Evolutionary conservation across 805 yeast genomes (phyloP), one percentile per base, ranked within the genome.

Genomic region (Candida sakaeoensis): DNA sequence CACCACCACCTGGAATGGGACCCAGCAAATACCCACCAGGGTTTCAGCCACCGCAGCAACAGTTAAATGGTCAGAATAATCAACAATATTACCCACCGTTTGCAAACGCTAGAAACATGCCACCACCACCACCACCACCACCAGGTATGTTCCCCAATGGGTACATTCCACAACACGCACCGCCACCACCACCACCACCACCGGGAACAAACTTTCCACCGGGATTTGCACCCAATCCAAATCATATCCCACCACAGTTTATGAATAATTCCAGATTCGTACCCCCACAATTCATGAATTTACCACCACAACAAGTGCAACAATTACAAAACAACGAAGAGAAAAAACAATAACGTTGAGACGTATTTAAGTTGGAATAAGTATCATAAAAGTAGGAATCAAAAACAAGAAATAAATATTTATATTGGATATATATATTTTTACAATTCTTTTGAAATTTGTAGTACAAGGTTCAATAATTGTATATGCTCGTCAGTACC

Each of bases 401-500:
- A 32, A 32, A 9, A 17, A 32, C 13, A 9, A 5, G n/a, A 21
- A 22, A 31, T 10, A 15, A 18, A 15, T n/a, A 16, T 10, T 10
- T 10, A 32, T 10, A 13, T 32, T 32, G 17, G 15, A 9, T 21
- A 14, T 10, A 14, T 18, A 12, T 14, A 10, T 9, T 6, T 10
- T 27, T 28, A 42, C 8, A 42, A 8, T 13, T 22, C 22, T 28
- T 47, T 48, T 5, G 70, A 46, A 0, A 67, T 44, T 44, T 60
- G 61, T 42, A 68, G 51, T 37, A 60, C 56, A 48, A 88, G 68
- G 50, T 85, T 84, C 48, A 91, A 70, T 16, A 93, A 53, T 51
- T 86, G 95, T 21, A 91, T 65, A 43, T 85, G 87, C 57, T 91
- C 99, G 52, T 89, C 95, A 3, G 95, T 78, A 12, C 99, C 99